These are phyloP conservation scores for Hyaloscypha hepaticicola DNA, from an alignment of 495 filamentous ascomycete genomes.

Conservation along the genomic window DNA sequence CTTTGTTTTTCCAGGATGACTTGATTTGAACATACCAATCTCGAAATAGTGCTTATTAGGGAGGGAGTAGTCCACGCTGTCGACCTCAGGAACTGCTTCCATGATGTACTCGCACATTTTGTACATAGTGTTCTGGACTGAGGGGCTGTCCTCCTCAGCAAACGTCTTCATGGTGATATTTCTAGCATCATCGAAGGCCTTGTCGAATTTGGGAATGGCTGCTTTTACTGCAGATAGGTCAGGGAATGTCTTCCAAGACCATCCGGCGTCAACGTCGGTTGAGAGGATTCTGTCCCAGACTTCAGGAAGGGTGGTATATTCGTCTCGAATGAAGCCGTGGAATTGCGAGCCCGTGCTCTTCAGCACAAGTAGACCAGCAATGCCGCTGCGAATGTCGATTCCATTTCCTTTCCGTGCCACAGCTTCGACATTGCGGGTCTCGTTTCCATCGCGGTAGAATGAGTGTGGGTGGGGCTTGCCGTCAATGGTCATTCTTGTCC, in stretches of 20 bases:
- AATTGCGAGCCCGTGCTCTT: constrained; percentile 98
- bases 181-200: constrained; percentile 71
- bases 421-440: constrained; percentile 76
- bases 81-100: constrained; percentile 65
- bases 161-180: constrained; percentile 87
- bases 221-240: constrained; percentile 66
- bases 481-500: constrained; percentile 86
- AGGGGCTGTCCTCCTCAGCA: constrained; percentile 86
- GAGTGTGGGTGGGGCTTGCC: constrained; percentile 95
- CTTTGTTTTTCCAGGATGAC: background rate
- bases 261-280: constrained; percentile 83
- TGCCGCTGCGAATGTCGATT: constrained; percentile 68
- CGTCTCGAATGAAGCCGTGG: constrained; percentile 88
- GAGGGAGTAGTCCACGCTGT: constrained; percentile 75
- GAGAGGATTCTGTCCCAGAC: constrained; percentile 93
- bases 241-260: constrained; percentile 77
- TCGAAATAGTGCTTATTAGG: constrained; percentile 99
- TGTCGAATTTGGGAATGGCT: constrained; percentile 66
- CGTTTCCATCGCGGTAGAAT: constrained; percentile 85
- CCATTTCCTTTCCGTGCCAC: constrained; percentile 41
- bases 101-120: constrained; percentile 94
- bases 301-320: constrained; percentile 87
- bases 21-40: constrained; percentile 62
- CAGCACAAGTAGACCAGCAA: constrained; percentile 79
- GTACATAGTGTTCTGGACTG: constrained; percentile 97